Evolutionary conservation across 345 rosid genomes (phyloP).

Genomic region (Citrus mangshanensis): DNA sequence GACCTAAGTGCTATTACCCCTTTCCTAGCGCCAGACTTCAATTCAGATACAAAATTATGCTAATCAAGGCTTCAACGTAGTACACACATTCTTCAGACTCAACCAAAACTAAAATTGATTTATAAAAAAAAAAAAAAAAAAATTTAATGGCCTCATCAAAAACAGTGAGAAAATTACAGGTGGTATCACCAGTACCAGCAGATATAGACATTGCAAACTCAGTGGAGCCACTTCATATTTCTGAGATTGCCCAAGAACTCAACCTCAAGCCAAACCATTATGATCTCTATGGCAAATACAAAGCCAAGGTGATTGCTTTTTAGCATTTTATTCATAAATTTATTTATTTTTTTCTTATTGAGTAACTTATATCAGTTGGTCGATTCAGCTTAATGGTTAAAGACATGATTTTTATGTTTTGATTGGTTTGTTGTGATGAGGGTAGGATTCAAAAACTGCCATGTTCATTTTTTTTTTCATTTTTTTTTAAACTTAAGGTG

Average conservation of each 20-base stretch:
- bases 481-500: background rate
- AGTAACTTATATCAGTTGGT: background rate
- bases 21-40: background rate
- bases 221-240: constrained; percentile 76
- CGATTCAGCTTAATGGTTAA: background rate
- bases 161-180: constrained; percentile 62
- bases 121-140: background rate
- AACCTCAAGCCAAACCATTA: constrained; percentile 64
- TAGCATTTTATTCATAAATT: background rate
- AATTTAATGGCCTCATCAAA: constrained; percentile 43
- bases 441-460: background rate
- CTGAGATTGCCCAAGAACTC: constrained; percentile 79
- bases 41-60: background rate
- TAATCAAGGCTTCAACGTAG: background rate
- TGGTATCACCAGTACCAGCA: constrained; percentile 87
- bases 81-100: background rate
- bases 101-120: background rate
- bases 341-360: too few relatives aligned
- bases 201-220: constrained; percentile 94
- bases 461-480: background rate
- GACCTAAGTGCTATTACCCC: background rate
- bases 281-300: constrained; percentile 93
- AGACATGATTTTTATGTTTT: background rate
- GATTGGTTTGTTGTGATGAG: background rate
- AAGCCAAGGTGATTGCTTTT: constrained; percentile 73